Percentiles rank a stretch among this genome's conserved stretches.
These are phyloP conservation scores for Linaria vulgaris DNA, from an alignment of 257 asterid species.

Conservation along the genomic window DNA sequence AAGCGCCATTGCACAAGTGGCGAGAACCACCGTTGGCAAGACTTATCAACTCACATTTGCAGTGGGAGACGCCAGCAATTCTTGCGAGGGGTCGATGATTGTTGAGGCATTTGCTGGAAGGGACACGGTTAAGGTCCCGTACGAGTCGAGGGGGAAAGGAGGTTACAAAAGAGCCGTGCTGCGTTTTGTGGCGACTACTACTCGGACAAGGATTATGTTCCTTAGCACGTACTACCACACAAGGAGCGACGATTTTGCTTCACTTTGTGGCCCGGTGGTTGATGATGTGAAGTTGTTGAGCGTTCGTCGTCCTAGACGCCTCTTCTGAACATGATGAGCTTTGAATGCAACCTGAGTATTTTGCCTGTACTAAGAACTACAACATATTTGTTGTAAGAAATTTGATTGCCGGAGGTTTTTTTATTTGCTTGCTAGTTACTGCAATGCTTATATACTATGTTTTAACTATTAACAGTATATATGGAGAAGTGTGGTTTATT, in stretches of 20 bases:
- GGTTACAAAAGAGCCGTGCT: constrained; percentile 73
- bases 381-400: too few species aligned
- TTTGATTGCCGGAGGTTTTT: too few species aligned
- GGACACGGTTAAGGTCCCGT: constrained; percentile 68
- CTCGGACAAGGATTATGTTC: constrained; percentile 71
- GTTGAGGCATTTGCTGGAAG: constrained; percentile 87
- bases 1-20: constrained; percentile 84
- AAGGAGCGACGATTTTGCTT: constrained; percentile 79
- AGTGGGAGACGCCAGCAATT: constrained; percentile 88
- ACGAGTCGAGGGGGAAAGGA: constrained; percentile 76
- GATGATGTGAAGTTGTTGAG: constrained; percentile 42
- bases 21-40: constrained; percentile 60
- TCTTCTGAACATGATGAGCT: too few species aligned
- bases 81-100: constrained; percentile 83
- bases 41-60: constrained; percentile 65
- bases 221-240: constrained; percentile 78
- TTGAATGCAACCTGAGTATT: too few species aligned
- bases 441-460: too few species aligned
- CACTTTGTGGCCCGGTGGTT: constrained; percentile 91
- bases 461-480: too few species aligned
- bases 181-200: constrained; percentile 56
- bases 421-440: too few species aligned
- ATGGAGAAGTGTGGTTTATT: too few species aligned
- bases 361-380: too few species aligned
- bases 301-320: too few species aligned